A percentile compares a stretch with the other conserved stretches of the same genome.
phyloP scores from a whole-genome alignment of 768 basidiomycete species.

The Lactifluus subvellereus region DNA sequence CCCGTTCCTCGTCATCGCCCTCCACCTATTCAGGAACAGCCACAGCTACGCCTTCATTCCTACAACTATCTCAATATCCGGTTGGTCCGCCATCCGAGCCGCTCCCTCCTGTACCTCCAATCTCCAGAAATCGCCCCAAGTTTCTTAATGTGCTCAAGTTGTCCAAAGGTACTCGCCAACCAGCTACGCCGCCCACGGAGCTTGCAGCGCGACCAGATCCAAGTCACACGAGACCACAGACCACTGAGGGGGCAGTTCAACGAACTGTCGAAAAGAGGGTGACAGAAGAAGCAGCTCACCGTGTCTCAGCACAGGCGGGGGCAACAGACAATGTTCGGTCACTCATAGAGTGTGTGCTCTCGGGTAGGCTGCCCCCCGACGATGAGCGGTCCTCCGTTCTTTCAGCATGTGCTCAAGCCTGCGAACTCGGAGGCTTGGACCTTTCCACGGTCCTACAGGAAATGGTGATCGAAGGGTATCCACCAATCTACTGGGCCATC shows the following conservation, averaged over 20 bases:
- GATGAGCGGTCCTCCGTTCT: slow-evolving; percentile 35
- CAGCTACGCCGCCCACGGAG: not conserved
- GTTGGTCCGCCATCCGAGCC: not conserved
- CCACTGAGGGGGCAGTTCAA: not conserved
- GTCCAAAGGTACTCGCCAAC: not conserved
- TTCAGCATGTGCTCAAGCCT: slow-evolving; percentile 58
- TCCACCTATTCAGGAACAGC: not conserved
- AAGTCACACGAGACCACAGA: not conserved
- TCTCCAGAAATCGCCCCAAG: not conserved
- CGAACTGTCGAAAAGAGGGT: not conserved
- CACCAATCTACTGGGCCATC: slow-evolving; percentile 70
- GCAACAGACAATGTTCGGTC: not conserved
- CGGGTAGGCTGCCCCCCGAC: not conserved
- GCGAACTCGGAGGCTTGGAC: slow-evolving; percentile 43
- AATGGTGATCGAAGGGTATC: slow-evolving; percentile 54
- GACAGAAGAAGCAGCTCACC: not conserved
- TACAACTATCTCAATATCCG: not conserved
- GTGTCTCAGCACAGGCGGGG: not conserved
- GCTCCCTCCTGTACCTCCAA: not conserved
- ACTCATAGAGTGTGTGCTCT: not conserved
- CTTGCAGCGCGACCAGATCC: not conserved
- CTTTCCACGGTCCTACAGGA: slow-evolving; percentile 58
- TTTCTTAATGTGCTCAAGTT: slow-evolving; percentile 1
- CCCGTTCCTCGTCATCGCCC: not conserved
- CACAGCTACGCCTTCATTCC: not conserved